phyloP scores from a whole-genome alignment of 495 filamentous ascomycete species.

The Acidiella bohemica region DNA sequence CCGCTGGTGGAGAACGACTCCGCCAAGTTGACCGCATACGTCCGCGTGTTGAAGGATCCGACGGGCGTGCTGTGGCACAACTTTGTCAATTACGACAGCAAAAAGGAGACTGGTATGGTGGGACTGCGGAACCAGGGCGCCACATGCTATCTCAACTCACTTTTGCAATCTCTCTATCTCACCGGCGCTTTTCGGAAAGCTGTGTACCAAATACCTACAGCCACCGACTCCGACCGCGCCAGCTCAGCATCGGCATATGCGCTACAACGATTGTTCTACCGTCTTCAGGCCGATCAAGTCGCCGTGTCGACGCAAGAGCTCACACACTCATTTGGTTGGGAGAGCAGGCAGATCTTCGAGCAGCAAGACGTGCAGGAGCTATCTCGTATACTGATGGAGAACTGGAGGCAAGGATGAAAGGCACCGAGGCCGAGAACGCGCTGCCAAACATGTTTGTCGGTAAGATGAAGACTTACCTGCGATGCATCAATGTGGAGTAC shows the following conservation, averaged over 20 bases:
- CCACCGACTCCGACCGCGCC: conserved; percentile 63
- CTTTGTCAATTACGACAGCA: conserved; percentile 96
- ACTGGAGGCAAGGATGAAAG: conserved; percentile 95
- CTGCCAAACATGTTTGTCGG: conserved; percentile 84
- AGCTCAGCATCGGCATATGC: conserved; percentile 91
- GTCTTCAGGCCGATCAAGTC: conserved; percentile 65
- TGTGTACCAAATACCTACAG: conserved; percentile 75
- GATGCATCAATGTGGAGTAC: conserved; percentile 95
- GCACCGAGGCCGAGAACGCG: conserved; percentile 84
- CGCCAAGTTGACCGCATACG: conserved; percentile 81
- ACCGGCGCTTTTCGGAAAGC: conserved; percentile 97
- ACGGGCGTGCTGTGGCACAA: conserved; percentile 99
- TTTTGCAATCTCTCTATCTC: conserved; percentile 92
- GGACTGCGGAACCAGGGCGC: conserved; percentile 95
- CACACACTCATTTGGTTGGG: conserved; percentile 94
- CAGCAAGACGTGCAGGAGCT: conserved; percentile 98
- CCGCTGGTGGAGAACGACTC: conserved; percentile 81
- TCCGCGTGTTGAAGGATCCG: conserved; percentile 88
- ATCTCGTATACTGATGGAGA: conserved; percentile 91
- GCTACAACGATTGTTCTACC: conserved; percentile 86
- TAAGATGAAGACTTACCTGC: conserved; percentile 96
- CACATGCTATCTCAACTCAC: conserved; percentile 95
- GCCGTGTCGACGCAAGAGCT: conserved; percentile 87
- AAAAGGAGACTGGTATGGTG: conserved; percentile 95
- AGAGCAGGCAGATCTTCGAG: conserved; percentile 93